Percentiles rank a stretch among this genome's conserved stretches.
These are phyloP conservation scores for Boletus vinaceobasis DNA, from an alignment of 768 basidiomycete species.

Conservation along the genomic window DNA sequence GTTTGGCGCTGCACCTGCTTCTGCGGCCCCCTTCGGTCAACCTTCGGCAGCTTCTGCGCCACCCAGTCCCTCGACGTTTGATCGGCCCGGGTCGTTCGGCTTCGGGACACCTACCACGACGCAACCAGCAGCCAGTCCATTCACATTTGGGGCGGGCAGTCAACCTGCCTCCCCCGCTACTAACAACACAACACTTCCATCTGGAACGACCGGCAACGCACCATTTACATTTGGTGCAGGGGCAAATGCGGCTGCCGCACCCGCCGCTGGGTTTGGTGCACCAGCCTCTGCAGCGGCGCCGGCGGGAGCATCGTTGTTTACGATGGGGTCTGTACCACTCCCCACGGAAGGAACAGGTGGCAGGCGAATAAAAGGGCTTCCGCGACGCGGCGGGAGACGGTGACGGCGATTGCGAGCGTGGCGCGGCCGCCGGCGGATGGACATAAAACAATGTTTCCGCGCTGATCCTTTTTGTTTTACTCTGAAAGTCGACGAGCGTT, in stretches of 20 bases:
- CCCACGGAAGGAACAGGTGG: conserved; percentile 34
- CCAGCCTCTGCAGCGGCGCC: conserved; percentile 32
- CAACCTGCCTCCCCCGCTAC: conserved; percentile 60
- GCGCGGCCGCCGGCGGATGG: conserved; percentile 13
- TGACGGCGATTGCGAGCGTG: conserved; percentile 9
- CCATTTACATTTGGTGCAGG: conserved; percentile 39
- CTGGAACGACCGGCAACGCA: conserved; percentile 26
- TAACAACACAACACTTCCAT: conserved; percentile 31
- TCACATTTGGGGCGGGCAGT: conserved; percentile 49
- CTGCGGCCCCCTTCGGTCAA: conserved; percentile 42
- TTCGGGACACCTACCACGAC: conserved; percentile 43
- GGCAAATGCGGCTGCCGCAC: conserved; percentile 32
- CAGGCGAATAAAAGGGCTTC: conserved; percentile 54
- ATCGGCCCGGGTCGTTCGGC: conserved; percentile 43
- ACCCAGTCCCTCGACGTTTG: conserved; percentile 57
- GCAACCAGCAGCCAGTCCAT: conserved; percentile 34
- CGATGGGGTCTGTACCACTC: conserved; percentile 56
- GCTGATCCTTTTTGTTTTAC: conserved; percentile 4
- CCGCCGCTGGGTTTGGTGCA: conserved; percentile 40
- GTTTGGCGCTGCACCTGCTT: conserved; percentile 41
- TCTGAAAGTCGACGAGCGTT: conserved; percentile 12
- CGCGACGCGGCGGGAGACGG: conserved; percentile 38
- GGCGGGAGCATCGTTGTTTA: conserved; percentile 43
- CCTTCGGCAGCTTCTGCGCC: conserved; percentile 45
- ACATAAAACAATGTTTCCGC: conserved; percentile 6